Evolutionary conservation across 768 basidiomycete species (phyloP), one percentile per base, ranked within the genome.

Genomic region (Rhodotorula diobovata): DNA sequence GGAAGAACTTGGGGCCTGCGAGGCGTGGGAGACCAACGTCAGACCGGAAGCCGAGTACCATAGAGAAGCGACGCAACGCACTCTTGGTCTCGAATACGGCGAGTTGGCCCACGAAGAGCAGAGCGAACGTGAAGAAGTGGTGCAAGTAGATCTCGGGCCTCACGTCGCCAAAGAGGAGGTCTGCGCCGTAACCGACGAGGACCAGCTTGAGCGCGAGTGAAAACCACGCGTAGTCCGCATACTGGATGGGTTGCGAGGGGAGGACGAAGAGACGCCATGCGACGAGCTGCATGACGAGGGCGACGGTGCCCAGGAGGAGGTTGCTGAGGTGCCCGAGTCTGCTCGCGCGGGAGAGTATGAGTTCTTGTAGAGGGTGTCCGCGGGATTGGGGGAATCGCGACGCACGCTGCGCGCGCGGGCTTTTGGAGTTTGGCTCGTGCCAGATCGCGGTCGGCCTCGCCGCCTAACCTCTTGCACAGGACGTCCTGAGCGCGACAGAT

Each of bases 31-130:
- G 20, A 18, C 7, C 14, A 6, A 6, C 7, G 25, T 10, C 14
- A 25, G 25, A 48, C 2, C 48, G 9, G 50, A 45, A 18, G n/a
- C n/a, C n/a, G 45, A 23, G 45, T 46, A 18, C 45, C 6, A 16
- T 9, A 23, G 46, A 20, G 21, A 12, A 21, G 21, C 9, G 23
- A 23, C 10, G 18, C 9, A 39, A 48, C 48, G 9, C 20, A 62
- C 70, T 59, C 35, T 64, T 41, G 0, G 62, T 63, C 14, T 56
- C 37, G 37, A 37, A 61, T n/a, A 58, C 58, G 3, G 66, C 66
- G 25, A 67, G 63, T 23, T 68, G 71, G 2, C 66, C 62, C 57
- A 72, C 53, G 45, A 67, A 64, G 12, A 72, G 53, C 7, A 67
- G 37, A 1, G 35, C 14, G 51, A 64, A 67, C n/a, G 53, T 61